Percentiles rank a stretch among this genome's conserved stretches.
Evolutionary conservation across 2,329 filamentous ascomycete genomes (phyloP).

Genomic region (Penicillium sp.): DNA sequence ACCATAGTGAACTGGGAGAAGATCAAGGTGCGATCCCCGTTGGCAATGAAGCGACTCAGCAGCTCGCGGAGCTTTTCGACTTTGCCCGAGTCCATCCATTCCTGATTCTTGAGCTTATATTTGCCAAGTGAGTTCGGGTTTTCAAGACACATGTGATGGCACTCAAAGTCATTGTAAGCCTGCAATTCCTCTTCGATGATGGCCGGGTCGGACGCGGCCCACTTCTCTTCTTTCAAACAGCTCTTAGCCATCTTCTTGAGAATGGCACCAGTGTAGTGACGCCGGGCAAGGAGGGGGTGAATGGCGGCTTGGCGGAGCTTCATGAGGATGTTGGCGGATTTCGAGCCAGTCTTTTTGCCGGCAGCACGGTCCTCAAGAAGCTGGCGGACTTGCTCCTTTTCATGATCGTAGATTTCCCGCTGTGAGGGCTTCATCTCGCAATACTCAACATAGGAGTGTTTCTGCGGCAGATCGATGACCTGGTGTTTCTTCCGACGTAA

Average conservation of each 20-base stretch:
- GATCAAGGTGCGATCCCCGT: conserved; percentile 83
- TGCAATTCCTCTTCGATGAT: conserved; percentile 59
- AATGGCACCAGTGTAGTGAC: conserved; percentile 74
- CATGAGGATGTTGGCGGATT: conserved; percentile 74
- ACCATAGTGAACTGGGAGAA: conserved; percentile 94
- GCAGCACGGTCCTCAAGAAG: conserved; percentile 62
- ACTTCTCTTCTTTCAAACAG: conserved; percentile 70
- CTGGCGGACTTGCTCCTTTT: conserved; percentile 65
- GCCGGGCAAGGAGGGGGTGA: conserved; percentile 84
- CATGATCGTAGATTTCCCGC: conserved; percentile 70
- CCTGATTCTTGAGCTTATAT: conserved; percentile 61
- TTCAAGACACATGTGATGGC: conserved; percentile 61
- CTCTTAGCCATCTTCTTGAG: conserved; percentile 77
- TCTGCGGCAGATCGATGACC: conserved; percentile 82
- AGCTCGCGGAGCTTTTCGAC: conserved; percentile 78
- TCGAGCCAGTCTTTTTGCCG: conserved; percentile 58
- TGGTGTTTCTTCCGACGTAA: conserved; percentile 91
- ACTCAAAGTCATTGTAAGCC: conserved; percentile 63
- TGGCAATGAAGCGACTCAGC: conserved; percentile 70
- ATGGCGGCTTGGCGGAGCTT: conserved; percentile 90
- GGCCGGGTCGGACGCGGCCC: conserved; percentile 54
- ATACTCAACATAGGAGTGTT: conserved; percentile 75
- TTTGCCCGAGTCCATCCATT: conserved; percentile 80
- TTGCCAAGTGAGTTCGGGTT: conserved; percentile 57
- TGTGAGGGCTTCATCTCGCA: conserved; percentile 79